Evolutionary conservation across 495 filamentous ascomycete species (phyloP).

Genomic region (Annulohypoxylon nitens): DNA sequence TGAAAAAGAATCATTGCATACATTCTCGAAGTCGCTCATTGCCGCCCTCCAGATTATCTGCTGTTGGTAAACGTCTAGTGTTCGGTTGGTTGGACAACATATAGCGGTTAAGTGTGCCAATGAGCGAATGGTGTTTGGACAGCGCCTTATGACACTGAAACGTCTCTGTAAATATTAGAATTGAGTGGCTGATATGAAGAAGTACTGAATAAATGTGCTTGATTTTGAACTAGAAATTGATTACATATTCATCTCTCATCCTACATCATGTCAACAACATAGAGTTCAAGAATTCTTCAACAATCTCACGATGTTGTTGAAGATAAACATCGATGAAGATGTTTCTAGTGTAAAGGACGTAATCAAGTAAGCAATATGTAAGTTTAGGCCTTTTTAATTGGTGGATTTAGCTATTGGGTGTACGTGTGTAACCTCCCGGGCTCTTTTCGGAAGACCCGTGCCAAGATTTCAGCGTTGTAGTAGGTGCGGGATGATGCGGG

Average conservation of each 20-base stretch:
- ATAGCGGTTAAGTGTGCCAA: conserved; percentile 1
- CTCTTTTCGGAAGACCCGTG: background rate
- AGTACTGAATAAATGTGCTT: background rate
- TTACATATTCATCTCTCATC: background rate
- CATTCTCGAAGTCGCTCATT: background rate
- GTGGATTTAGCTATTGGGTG: background rate
- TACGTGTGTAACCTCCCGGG: background rate
- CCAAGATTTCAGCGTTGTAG: background rate
- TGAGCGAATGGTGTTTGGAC: background rate
- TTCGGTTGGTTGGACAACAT: background rate
- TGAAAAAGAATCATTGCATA: background rate
- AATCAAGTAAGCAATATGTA: background rate
- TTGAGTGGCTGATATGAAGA: background rate
- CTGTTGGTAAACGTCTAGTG: background rate
- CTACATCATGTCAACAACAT: background rate
- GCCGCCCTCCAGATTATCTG: background rate
- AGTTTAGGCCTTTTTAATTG: background rate
- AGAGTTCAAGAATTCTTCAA: background rate
- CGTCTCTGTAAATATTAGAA: background rate
- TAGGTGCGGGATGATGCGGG: background rate
- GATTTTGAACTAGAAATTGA: background rate
- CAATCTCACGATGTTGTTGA: conserved; percentile 3
- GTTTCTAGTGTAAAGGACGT: background rate
- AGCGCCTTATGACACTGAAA: background rate
- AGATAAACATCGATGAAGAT: background rate